These are phyloP conservation scores for Talaromyces sp. DNA, from an alignment of 2,329 filamentous ascomycete genomes.

Conservation along the genomic window DNA sequence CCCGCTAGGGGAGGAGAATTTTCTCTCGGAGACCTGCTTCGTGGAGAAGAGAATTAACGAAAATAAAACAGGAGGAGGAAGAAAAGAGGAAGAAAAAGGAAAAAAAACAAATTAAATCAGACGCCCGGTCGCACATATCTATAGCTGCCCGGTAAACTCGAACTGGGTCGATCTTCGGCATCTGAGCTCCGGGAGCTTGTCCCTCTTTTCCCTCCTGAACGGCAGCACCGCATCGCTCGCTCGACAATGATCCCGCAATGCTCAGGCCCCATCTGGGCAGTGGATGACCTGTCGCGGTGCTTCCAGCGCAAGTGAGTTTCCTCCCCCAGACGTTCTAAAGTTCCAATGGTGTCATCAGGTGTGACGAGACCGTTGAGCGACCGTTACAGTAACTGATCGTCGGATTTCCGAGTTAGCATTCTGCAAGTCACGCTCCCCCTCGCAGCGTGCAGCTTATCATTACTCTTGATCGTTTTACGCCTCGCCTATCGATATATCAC, in stretches of 20 bases:
- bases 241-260: constrained; percentile 59
- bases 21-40: no score
- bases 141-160: not conserved
- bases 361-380: constrained; percentile 1
- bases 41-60: no score
- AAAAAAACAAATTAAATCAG: no score
- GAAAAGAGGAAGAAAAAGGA: no score
- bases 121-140: not conserved
- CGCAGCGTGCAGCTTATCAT: constrained; percentile 68
- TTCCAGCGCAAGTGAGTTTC: constrained; percentile 59
- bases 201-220: not conserved
- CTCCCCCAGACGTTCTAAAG: not conserved
- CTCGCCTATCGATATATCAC: constrained; percentile 57
- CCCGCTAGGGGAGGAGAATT: constrained; percentile 8
- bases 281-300: constrained; percentile 64
- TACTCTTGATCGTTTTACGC: constrained; percentile 66
- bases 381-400: constrained; percentile 18
- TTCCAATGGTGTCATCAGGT: not conserved
- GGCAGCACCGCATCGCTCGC: constrained; percentile 4
- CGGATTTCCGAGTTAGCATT: constrained; percentile 58
- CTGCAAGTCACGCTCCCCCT: constrained; percentile 80
- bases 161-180: not conserved
- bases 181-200: constrained; percentile 12
- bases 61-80: no score
- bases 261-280: constrained; percentile 60